Evolutionary conservation across 768 basidiomycete species (phyloP).

Genomic region (Naematelia encephala): DNA sequence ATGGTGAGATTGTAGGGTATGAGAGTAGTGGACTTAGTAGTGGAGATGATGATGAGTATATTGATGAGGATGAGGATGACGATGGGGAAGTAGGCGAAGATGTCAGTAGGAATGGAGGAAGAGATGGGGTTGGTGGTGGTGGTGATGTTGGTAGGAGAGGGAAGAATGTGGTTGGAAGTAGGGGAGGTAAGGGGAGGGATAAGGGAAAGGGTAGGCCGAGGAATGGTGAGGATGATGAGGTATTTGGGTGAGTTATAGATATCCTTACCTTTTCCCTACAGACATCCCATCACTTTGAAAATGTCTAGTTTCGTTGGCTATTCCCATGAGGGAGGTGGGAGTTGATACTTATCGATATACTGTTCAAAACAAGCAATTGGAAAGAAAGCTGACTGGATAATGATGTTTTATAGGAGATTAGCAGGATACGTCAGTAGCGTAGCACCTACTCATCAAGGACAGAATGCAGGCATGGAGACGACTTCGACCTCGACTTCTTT

Average conservation of each 20-base stretch:
- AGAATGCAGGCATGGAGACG: neutral
- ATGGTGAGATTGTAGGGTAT: too few species aligned
- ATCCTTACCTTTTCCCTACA: too few species aligned
- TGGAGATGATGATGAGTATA: neutral
- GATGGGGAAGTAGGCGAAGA: neutral
- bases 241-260: conserved; percentile 7
- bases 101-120: neutral
- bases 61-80: neutral
- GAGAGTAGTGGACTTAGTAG: too few species aligned
- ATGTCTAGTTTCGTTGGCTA: too few species aligned
- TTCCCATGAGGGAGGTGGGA: too few species aligned
- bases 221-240: conserved; percentile 7
- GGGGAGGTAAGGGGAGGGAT: conserved; percentile 3
- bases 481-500: conserved; percentile 2
- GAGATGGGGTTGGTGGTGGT: neutral
- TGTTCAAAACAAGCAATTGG: too few species aligned
- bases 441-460: neutral
- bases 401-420: too few species aligned
- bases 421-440: conserved; percentile 9
- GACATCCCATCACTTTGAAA: too few species aligned
- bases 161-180: neutral
- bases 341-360: too few species aligned
- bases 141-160: neutral
- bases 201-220: neutral
- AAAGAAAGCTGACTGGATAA: too few species aligned